Conservation (phyloP, 2,329 filamentous ascomycete genomes). For the Colletotrichum sp. region DNA sequence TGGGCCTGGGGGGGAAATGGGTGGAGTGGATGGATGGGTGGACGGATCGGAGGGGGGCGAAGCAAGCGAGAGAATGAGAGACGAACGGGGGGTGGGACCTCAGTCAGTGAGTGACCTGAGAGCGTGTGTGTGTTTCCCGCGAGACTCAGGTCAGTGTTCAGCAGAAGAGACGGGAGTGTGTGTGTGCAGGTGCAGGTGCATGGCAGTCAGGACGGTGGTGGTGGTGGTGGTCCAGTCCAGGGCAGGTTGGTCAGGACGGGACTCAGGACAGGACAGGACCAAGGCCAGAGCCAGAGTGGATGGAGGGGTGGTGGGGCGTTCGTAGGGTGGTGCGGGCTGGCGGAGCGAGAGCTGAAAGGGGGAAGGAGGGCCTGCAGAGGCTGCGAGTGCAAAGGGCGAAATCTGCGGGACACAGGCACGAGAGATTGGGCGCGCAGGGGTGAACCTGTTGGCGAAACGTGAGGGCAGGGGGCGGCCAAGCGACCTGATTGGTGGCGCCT, state of each 20-base stretch:
- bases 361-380: background rate
- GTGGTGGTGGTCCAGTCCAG: background rate
- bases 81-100: background rate
- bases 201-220: background rate
- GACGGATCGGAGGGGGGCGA: slow-evolving; percentile 2
- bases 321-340: background rate
- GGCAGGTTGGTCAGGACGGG: background rate
- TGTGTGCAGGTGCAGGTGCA: background rate
- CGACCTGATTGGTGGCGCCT: background rate
- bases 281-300: background rate
- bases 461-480: background rate
- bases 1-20: background rate
- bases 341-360: slow-evolving; percentile 17
- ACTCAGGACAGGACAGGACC: background rate
- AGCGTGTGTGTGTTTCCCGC: background rate
- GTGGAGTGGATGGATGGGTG: slow-evolving; percentile 7
- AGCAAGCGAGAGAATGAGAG: slow-evolving; percentile 4
- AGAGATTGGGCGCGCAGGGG: slow-evolving; percentile 18
- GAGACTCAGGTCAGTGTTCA: background rate
- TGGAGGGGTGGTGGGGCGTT: background rate
- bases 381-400: background rate
- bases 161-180: background rate
- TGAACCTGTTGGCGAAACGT: slow-evolving; percentile 13
- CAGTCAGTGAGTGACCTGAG: background rate
- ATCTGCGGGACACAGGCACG: slow-evolving; percentile 21